phyloP scores from a whole-genome alignment of 73 alveolate genomes.

The Uronychia setigera region DNA sequence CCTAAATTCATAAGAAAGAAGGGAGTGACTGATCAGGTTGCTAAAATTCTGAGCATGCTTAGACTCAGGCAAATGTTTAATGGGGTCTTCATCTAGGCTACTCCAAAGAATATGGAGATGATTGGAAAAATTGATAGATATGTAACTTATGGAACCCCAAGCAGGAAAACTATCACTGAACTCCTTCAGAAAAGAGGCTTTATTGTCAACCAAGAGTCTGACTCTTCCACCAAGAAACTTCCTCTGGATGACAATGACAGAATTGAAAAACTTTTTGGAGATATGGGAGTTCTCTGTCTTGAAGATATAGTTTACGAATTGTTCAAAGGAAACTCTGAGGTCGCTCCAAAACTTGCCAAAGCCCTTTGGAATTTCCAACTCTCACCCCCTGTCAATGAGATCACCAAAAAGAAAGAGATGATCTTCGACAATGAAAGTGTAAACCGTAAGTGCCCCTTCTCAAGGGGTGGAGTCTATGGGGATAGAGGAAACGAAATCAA shows the following conservation, averaged over 20 bases:
- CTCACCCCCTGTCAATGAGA: neutral
- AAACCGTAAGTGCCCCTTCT: neutral
- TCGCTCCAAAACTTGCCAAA: neutral
- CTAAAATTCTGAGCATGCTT: neutral
- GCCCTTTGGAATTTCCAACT: neutral
- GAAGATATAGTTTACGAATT: slow-evolving; percentile 67
- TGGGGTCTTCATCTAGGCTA: slow-evolving; percentile 26
- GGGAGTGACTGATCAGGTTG: neutral
- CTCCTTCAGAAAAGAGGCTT: slow-evolving; percentile 68
- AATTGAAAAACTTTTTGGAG: slow-evolving; percentile 76
- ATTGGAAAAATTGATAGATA: slow-evolving; percentile 22
- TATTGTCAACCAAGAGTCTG: slow-evolving; percentile 48
- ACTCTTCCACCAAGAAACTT: slow-evolving; percentile 19
- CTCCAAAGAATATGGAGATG: slow-evolving; percentile 15
- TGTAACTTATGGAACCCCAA: slow-evolving; percentile 69
- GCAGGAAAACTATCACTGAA: slow-evolving; percentile 59
- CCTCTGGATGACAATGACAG: slow-evolving; percentile 69
- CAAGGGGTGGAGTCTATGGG: neutral
- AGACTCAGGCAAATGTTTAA: slow-evolving; percentile 2
- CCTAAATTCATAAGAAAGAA: neutral
- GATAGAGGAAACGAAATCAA: neutral
- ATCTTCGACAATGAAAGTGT: neutral
- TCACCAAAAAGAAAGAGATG: neutral
- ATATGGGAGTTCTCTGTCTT: slow-evolving; percentile 68
- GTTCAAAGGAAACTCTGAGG: neutral